Percentiles rank a stretch among this genome's conserved stretches.
phyloP scores from a whole-genome alignment of 306 rosid genomes.

The Potentilla sterilis region DNA sequence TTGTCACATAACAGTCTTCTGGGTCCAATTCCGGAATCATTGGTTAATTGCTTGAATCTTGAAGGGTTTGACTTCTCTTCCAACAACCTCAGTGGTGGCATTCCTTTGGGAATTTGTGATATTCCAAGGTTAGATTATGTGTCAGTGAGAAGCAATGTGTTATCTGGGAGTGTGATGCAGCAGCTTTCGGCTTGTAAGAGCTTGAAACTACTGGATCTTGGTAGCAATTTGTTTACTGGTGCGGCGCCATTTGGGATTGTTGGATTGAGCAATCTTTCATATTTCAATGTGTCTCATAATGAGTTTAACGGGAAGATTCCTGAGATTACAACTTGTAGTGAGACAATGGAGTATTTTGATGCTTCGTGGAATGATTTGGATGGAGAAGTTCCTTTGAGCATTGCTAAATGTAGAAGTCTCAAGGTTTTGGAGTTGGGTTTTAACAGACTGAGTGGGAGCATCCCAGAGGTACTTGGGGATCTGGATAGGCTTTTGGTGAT shows the following conservation, averaged over 20 bases:
- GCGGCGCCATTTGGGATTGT: conserved; percentile 67
- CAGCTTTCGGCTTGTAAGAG: conserved; percentile 58
- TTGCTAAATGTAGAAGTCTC: conserved; percentile 64
- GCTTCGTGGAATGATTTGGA: conserved; percentile 77
- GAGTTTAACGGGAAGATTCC: conserved; percentile 65
- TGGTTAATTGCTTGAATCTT: conserved; percentile 70
- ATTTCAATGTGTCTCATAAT: conserved; percentile 69
- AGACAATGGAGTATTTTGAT: conserved; percentile 62
- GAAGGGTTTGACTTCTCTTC: conserved; percentile 95
- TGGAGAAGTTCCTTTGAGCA: conserved; percentile 79
- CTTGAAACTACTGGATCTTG: conserved; percentile 68
- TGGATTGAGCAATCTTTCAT: conserved; percentile 55
- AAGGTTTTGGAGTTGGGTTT: conserved; percentile 69
- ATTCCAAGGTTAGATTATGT: conserved; percentile 70
- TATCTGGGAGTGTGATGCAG: conserved; percentile 62
- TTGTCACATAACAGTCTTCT: conserved; percentile 68
- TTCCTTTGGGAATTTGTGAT: conserved; percentile 59
- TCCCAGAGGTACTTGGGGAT: conserved; percentile 56
- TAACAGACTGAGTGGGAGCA: conserved; percentile 64
- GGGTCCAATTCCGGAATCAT: conserved; percentile 70
- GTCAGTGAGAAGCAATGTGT: conserved; percentile 66
- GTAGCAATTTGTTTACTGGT: conserved; percentile 64
- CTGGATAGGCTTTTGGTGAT: conserved; percentile 61
- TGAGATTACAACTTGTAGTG: conserved; percentile 58
- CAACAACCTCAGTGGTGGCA: conserved; percentile 71